Conservation (phyloP, 2,329 filamentous ascomycete species). For the Alternaria sp. region DNA sequence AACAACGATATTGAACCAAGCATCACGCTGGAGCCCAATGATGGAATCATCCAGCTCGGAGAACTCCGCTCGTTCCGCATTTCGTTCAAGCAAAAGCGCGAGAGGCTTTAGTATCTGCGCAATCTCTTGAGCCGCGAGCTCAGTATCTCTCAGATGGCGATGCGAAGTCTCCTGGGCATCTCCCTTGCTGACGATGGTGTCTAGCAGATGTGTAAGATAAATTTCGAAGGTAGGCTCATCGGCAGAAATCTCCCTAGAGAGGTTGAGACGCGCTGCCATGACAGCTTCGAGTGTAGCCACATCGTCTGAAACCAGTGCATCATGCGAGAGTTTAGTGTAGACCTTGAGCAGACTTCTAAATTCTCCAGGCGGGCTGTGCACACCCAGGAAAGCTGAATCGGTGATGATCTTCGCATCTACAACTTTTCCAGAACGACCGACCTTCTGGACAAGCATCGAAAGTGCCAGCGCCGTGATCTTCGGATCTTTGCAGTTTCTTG, state of each 20-base stretch:
- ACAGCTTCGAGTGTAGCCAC: slow-evolving; percentile 74
- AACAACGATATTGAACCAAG: slow-evolving; percentile 97
- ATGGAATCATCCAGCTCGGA: slow-evolving; percentile 55
- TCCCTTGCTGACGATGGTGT: slow-evolving; percentile 87
- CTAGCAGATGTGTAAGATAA: slow-evolving; percentile 83
- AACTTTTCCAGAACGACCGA: slow-evolving; percentile 78
- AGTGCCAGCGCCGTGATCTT: slow-evolving; percentile 94
- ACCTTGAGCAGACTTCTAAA: slow-evolving; percentile 86
- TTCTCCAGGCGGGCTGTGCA: slow-evolving; percentile 79
- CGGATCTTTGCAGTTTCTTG: slow-evolving; percentile 78
- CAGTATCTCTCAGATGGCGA: slow-evolving; percentile 76
- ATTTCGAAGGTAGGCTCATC: slow-evolving; percentile 80
- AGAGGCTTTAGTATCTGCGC: slow-evolving; percentile 84
- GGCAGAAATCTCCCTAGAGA: slow-evolving; percentile 72
- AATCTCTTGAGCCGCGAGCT: slow-evolving; percentile 86
- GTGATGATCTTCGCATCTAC: slow-evolving; percentile 87
- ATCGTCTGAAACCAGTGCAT: slow-evolving; percentile 74
- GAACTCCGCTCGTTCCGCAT: slow-evolving; percentile 65
- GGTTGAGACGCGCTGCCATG: slow-evolving; percentile 77
- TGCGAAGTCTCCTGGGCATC: slow-evolving; percentile 77
- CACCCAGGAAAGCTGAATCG: slow-evolving; percentile 78
- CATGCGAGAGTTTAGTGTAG: slow-evolving; percentile 75
- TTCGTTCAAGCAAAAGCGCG: slow-evolving; percentile 76
- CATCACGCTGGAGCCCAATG: slow-evolving; percentile 79
- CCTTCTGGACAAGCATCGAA: slow-evolving; percentile 95